Conservation (phyloP, 2,329 filamentous ascomycete genomes). For the Fusarium acutatum region DNA sequence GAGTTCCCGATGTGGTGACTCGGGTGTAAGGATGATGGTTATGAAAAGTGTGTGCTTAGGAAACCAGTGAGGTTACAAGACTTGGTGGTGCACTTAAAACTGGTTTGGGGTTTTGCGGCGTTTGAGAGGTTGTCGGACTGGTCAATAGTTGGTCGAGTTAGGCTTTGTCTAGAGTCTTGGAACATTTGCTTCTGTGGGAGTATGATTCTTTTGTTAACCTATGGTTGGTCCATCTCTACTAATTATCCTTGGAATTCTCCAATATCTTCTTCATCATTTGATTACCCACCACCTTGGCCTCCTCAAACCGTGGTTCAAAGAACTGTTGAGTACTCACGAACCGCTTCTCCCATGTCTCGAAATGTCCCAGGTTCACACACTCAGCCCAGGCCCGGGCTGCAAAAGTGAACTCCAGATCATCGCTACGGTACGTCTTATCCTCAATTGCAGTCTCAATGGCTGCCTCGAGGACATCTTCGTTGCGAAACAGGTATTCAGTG, state of each 20-base stretch:
- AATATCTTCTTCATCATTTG: slow-evolving; percentile 97
- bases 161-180: slow-evolving; percentile 10
- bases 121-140: background rate
- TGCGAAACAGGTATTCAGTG: slow-evolving; percentile 95
- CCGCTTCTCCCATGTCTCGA: slow-evolving; percentile 89
- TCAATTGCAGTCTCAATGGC: slow-evolving; percentile 86
- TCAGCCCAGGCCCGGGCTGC: slow-evolving; percentile 96
- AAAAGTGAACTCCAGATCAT: slow-evolving; percentile 98
- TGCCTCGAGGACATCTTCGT: slow-evolving; percentile 81
- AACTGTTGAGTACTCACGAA: slow-evolving; percentile 91
- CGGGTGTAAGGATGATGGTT: slow-evolving; percentile 30
- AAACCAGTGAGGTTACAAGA: background rate
- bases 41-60: background rate
- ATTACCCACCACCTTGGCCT: slow-evolving; percentile 88
- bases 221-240: background rate
- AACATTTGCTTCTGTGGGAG: background rate
- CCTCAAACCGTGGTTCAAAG: slow-evolving; percentile 88
- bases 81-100: background rate
- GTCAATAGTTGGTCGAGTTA: background rate
- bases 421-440: slow-evolving; percentile 90
- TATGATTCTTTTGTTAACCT: background rate
- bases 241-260: slow-evolving; percentile 70
- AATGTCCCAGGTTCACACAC: slow-evolving; percentile 89
- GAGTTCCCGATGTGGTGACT: slow-evolving; percentile 55
- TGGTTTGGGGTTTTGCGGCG: background rate